Evolutionary conservation across 2,329 filamentous ascomycete species (phyloP).

Genomic region (Apiospora sp.): DNA sequence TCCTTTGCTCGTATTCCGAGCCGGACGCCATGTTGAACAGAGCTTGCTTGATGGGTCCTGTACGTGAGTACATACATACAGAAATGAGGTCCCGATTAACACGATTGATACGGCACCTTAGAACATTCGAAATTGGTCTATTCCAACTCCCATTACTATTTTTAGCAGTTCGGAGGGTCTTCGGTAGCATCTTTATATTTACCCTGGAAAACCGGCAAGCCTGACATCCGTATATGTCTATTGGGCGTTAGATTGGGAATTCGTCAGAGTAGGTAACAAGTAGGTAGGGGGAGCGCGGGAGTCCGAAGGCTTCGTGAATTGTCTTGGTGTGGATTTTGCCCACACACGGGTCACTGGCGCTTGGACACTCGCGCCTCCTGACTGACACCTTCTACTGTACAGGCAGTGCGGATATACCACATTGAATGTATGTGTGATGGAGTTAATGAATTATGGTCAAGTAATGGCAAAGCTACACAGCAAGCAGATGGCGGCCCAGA

Average conservation of each 20-base stretch:
- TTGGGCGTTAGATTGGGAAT: neutral
- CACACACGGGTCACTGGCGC: neutral
- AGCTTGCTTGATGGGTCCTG: neutral
- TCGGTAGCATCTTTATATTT: neutral
- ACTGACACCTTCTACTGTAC: neutral
- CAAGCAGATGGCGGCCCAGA: neutral
- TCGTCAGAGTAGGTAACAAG: neutral
- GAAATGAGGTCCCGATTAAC: neutral
- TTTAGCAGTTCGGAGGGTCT: neutral
- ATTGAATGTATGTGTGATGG: neutral
- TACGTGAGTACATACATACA: neutral
- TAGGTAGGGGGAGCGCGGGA: neutral
- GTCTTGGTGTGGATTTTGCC: neutral
- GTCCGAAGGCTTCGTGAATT: neutral
- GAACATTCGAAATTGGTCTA: neutral
- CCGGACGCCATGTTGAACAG: neutral
- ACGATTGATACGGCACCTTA: neutral
- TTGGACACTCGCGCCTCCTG: conserved; percentile 5
- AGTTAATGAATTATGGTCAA: neutral
- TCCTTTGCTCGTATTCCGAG: neutral
- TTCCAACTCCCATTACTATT: neutral
- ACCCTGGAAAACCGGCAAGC: neutral
- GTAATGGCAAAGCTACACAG: neutral
- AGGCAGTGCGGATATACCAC: neutral
- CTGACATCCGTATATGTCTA: neutral